Base-by-base conservation (phyloP, 306 rosid species). In the Vigna hirtella region DNA sequence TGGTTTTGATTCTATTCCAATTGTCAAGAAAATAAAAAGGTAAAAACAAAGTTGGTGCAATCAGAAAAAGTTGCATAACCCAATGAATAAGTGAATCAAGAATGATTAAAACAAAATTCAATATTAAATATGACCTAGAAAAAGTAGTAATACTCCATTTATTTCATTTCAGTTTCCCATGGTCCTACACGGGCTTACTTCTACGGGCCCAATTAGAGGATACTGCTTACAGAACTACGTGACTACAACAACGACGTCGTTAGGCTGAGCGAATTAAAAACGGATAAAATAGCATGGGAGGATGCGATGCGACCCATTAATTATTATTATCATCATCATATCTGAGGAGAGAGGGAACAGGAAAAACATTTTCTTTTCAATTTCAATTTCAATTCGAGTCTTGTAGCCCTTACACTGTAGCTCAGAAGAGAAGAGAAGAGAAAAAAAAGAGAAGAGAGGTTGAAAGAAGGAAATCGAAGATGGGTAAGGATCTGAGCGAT, bases 401-500 rank as follows among this genome's bases (percentile, higher is more conserved):
- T 43, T 11, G 3, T 42, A 43, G 49, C 15, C 49, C 49, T 43
- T 43, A 3, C 14, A 9, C 14, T 43, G 49, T 9, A 43, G 13
- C 13, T 40, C 3, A 40, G 45, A 40, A 9, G 11, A 40, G 45
- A 40, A 43, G 48, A 43, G 49, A 66, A 36, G 36, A 17, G 34
- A 30, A 20, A 20, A 20, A 20, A 20, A 1, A 20, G 22, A 26
- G 34, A 30, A 30, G 34, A 30, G 5, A 30, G 5, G 34, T 30
- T 77, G 2, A 49, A 56, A 73, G 36, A 17, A 0, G 47, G 1
- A 42, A 42, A 9, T 0, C 3, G 48, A 70, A 43, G 82, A 94
- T 95, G 99, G 98, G 98, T 12, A 93, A 91, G 65, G 94, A 93
- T 90, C 91, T 96, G 86, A 96, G 91, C 89, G 93, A 91, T 47